Percentiles rank a stretch among this genome's conserved stretches.
Conservation (phyloP, 2,329 filamentous ascomycete genomes). For the Venturiaceae sp. region DNA sequence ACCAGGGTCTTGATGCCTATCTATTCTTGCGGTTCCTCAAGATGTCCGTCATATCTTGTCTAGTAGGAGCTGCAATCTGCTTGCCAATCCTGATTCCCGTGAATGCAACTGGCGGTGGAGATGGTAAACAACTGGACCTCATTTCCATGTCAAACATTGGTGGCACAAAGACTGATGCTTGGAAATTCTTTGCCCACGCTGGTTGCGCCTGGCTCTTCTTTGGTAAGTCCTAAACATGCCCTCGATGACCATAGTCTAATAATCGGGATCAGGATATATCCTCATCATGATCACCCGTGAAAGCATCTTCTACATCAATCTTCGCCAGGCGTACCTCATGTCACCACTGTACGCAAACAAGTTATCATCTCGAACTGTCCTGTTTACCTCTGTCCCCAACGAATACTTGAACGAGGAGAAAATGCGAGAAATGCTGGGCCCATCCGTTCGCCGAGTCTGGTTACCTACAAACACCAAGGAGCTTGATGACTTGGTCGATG, state of each 20-base stretch:
- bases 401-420: conserved; percentile 26
- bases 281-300: conserved; percentile 36
- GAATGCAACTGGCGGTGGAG: conserved; percentile 31
- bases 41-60: conserved; percentile 30
- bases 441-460: conserved; percentile 33
- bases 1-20: conserved; percentile 39
- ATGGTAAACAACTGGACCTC: conserved; percentile 25
- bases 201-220: conserved; percentile 33
- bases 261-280: conserved; percentile 17
- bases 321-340: conserved; percentile 37
- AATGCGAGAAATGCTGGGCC: conserved; percentile 27
- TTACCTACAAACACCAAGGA: conserved; percentile 35
- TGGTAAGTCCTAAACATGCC: conserved; percentile 30
- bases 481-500: conserved; percentile 31
- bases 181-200: conserved; percentile 10
- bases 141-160: conserved; percentile 29
- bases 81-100: conserved; percentile 38
- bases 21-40: conserved; percentile 38
- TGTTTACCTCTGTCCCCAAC: conserved; percentile 37
- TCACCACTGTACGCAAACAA: conserved; percentile 32
- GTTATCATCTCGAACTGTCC: conserved; percentile 36
- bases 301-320: conserved; percentile 36
- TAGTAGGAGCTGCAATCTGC: conserved; percentile 32
- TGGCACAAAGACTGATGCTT: conserved; percentile 9
- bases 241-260: conserved; percentile 3